Evolutionary conservation across 106 monocot genomes (phyloP).

Genomic region (Triglochin maritima): DNA sequence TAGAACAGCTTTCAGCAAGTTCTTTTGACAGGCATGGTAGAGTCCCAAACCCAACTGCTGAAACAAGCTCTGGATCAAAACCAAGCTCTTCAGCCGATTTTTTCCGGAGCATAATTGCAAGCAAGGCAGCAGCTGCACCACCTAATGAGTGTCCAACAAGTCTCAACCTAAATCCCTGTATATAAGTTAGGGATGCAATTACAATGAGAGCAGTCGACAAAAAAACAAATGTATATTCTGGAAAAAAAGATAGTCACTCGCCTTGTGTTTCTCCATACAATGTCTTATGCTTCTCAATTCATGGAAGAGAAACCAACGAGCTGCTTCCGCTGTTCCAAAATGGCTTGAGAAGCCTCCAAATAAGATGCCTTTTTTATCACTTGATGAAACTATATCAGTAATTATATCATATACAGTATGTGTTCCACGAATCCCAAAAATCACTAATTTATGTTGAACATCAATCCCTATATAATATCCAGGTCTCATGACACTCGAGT

Average conservation of each 20-base stretch:
- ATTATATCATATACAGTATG: conserved; percentile 90
- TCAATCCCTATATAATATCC: conserved; percentile 95
- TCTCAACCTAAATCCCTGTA: conserved; percentile 73
- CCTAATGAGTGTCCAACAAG: conserved; percentile 96
- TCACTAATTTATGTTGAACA: conserved; percentile 57
- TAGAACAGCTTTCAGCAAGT: conserved; percentile 68
- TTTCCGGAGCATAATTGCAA: conserved; percentile 82
- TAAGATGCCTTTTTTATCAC: conserved; percentile 55
- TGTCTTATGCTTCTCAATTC: conserved; percentile 64
- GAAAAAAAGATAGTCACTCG: conserved; percentile 11
- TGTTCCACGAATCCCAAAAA: conserved; percentile 94
- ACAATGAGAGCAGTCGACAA: neutral
- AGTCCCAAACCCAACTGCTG: conserved; percentile 88
- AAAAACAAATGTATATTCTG: neutral
- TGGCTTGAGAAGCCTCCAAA: conserved; percentile 78
- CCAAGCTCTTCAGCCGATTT: conserved; percentile 72
- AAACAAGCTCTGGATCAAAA: conserved; percentile 71
- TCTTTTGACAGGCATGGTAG: conserved; percentile 83
- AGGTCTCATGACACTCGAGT: conserved; percentile 87
- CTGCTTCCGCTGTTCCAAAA: conserved; percentile 92
- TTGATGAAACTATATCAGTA: conserved; percentile 68
- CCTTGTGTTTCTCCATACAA: conserved; percentile 71
- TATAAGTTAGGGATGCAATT: neutral
- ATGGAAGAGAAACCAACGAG: conserved; percentile 76
- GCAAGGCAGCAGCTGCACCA: conserved; percentile 82